These are phyloP conservation scores for Neurospora intermedia DNA, from an alignment of 495 filamentous ascomycete genomes.

Conservation along the genomic window DNA sequence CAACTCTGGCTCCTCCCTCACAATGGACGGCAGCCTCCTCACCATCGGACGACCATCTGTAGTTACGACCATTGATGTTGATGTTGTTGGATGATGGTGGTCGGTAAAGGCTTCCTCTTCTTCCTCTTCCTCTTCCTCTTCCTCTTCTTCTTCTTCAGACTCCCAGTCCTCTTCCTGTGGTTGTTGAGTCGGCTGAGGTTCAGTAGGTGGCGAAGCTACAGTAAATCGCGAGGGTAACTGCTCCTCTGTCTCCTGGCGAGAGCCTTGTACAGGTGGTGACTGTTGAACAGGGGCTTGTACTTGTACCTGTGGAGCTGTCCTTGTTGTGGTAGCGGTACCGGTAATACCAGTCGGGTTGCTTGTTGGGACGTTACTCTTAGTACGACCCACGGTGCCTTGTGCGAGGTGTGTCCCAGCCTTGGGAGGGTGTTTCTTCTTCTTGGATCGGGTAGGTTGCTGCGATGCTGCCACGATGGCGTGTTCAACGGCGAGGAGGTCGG, in stretches of 20 bases:
- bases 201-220: constrained; percentile 12
- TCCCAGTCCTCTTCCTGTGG: constrained; percentile 1
- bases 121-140: background rate
- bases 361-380: constrained; percentile 16
- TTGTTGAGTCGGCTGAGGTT: constrained; percentile 9
- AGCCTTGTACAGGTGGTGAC: background rate
- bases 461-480: constrained; percentile 34
- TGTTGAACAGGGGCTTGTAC: background rate
- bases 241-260: constrained; percentile 3
- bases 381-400: constrained; percentile 25
- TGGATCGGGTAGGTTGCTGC: constrained; percentile 39
- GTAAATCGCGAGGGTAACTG: constrained; percentile 4
- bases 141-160: background rate
- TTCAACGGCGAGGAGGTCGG: constrained; percentile 25
- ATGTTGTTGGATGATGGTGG: background rate
- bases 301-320: constrained; percentile 1
- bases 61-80: background rate
- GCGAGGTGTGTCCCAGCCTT: constrained; percentile 24
- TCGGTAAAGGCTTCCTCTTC: background rate
- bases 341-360: constrained; percentile 27
- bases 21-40: constrained; percentile 49
- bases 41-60: constrained; percentile 7
- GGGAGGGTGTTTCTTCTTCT: constrained; percentile 36
- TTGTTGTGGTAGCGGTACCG: constrained; percentile 6
- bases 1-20: constrained; percentile 49